These are phyloP conservation scores for Trichoderma oligosporum DNA, from an alignment of 2,329 filamentous ascomycete species.

Conservation along the genomic window DNA sequence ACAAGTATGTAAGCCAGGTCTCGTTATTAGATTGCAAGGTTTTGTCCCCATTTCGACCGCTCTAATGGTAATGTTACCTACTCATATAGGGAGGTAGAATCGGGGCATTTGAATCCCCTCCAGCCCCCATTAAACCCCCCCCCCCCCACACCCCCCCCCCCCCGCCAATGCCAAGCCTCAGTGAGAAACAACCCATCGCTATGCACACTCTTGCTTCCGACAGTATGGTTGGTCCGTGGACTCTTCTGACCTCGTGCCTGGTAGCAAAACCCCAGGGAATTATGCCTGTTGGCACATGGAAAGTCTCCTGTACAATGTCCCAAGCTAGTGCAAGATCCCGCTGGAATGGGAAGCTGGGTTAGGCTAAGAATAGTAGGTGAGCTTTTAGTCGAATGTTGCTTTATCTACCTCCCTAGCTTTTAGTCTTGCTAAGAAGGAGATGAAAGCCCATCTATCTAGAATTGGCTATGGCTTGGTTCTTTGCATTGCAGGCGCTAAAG, in stretches of 20 bases:
- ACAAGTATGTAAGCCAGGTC: too few species aligned
- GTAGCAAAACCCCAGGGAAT: not conserved
- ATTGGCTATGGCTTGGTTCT: too few species aligned
- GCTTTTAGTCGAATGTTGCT: slow-evolving; percentile 7
- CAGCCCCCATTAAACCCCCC: too few species aligned
- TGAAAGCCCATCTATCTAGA: not conserved
- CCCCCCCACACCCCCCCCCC: too few species aligned
- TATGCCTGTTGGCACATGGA: slow-evolving; percentile 19
- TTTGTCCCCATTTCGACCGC: slow-evolving; percentile 10
- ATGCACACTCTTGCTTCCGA: slow-evolving; percentile 8
- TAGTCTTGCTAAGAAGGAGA: not conserved
- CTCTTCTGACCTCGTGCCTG: not conserved
- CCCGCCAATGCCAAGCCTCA: slow-evolving; percentile 16
- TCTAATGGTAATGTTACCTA: slow-evolving; percentile 20
- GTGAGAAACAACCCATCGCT: not conserved
- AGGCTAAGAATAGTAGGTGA: slow-evolving; percentile 12
- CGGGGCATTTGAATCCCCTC: slow-evolving; percentile 3
- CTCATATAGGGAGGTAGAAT: slow-evolving; percentile 16
- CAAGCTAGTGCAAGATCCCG: slow-evolving; percentile 19
- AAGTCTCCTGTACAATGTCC: slow-evolving; percentile 5
- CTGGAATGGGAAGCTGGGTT: slow-evolving; percentile 20
- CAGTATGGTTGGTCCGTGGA: slow-evolving; percentile 4
- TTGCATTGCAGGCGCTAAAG: too few species aligned
- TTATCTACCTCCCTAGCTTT: not conserved
- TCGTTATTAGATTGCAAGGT: not conserved